Evolutionary conservation across 805 yeast species (phyloP).

Genomic region (Yarrowia osloensis): DNA sequence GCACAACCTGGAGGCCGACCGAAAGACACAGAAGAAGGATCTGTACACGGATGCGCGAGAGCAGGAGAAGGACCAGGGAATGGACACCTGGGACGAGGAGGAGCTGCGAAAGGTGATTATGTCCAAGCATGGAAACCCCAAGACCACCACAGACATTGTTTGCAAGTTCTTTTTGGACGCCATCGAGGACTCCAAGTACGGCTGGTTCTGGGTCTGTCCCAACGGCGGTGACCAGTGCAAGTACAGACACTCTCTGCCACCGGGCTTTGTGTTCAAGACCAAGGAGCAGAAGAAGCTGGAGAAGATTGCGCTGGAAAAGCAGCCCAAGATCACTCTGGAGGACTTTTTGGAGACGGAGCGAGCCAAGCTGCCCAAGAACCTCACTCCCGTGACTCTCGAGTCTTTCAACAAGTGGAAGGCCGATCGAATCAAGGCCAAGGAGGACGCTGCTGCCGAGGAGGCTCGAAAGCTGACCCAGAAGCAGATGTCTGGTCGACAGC

Average conservation of each 20-base stretch:
- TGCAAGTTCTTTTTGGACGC: conserved; percentile 96
- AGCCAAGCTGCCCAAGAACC: conserved; percentile 68
- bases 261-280: conserved; percentile 94
- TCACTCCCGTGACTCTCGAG: conserved; percentile 83
- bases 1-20: conserved; percentile 81
- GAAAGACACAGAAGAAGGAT: conserved; percentile 88
- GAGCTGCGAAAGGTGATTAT: conserved; percentile 81
- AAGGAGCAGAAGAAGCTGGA: conserved; percentile 93
- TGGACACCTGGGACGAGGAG: conserved; percentile 97
- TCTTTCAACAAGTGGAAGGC: conserved; percentile 82
- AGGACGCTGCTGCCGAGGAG: conserved; percentile 41
- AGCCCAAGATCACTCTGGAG: conserved; percentile 90
- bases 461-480: conserved; percentile 47
- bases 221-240: conserved; percentile 90
- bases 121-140: conserved; percentile 92
- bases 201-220: conserved; percentile 99
- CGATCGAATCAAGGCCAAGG: conserved; percentile 61
- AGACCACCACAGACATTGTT: conserved; percentile 90
- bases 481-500: conserved; percentile 43
- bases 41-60: conserved; percentile 85
- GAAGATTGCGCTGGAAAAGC: conserved; percentile 75
- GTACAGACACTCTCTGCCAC: conserved; percentile 93
- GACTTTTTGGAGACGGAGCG: conserved; percentile 95
- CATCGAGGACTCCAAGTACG: conserved; percentile 94
- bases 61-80: conserved; percentile 72